Percentiles rank a stretch among this genome's conserved stretches.
These are phyloP conservation scores for Paralagenidium karlingii DNA, from an alignment of 352 stramenopile species.

Conservation along the genomic window DNA sequence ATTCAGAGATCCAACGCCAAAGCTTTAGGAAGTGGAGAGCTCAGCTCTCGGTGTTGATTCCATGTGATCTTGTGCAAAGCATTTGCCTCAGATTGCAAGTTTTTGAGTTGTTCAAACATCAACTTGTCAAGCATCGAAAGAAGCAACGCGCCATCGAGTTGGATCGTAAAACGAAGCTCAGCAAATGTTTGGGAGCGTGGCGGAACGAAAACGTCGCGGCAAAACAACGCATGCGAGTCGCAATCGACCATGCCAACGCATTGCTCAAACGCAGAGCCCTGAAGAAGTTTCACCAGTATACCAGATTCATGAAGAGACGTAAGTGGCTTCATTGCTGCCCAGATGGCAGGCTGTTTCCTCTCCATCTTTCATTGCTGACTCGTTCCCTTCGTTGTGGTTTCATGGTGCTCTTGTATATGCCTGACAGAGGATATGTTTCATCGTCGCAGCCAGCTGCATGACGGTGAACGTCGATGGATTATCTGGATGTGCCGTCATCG, in stretches of 20 bases:
- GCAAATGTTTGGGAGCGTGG: conserved; percentile 3
- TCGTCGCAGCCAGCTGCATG: no score
- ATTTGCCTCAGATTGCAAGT: conserved; percentile 5
- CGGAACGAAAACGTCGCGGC: conserved; percentile 2
- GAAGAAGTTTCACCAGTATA: neutral
- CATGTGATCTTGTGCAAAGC: conserved; percentile 5
- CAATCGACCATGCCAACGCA: no score
- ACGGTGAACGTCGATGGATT: conserved; percentile 6
- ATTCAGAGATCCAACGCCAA: conserved; percentile 1
- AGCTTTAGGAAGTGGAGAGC: conserved; percentile 5
- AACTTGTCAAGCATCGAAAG: conserved; percentile 2
- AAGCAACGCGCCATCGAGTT: conserved; percentile 9
- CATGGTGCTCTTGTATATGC: conserved; percentile 2
- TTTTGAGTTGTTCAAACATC: conserved; percentile 6
- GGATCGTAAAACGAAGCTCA: conserved; percentile 12
- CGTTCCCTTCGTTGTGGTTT: no score
- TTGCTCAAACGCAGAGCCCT: neutral
- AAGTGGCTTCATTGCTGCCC: neutral
- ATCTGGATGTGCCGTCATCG: neutral
- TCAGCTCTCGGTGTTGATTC: conserved; percentile 6
- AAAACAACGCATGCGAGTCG: neutral
- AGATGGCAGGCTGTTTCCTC: no score
- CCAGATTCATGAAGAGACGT: conserved; percentile 1
- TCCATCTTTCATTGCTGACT: no score
- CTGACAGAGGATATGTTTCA: conserved; percentile 3